Evolutionary conservation across 805 yeast genomes (phyloP), one percentile per base, ranked within the genome.

Genomic region (Hermanozyma aechmeae): DNA sequence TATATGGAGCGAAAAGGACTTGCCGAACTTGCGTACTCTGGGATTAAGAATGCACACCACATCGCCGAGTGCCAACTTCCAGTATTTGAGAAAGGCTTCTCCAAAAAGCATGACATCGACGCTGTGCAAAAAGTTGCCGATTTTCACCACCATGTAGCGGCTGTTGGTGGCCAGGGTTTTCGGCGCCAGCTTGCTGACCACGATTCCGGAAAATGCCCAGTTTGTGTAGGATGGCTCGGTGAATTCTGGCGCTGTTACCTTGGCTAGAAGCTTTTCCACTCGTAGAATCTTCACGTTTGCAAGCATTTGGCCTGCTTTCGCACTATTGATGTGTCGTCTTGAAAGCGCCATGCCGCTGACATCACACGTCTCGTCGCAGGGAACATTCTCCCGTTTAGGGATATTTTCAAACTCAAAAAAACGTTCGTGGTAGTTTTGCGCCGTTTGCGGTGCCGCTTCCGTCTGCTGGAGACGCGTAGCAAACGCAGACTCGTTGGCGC

Each of bases 11-110:
- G 70, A 73, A 46, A 84, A 79, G 0, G 62, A 38, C 12, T 38
- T 39, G 16, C 44, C 48, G 32, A 39, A 48, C 24, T 42, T 45
- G 16, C 38, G 71, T 5, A 85, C 58, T 1, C 56, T 58, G 0
- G 98, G 96, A 45, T 87, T 89, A 29, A 87, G 51, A 1, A 89
- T 46, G 0, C 79, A 80, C 8, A 87, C 52, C 0, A 87, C 53
- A 35, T 81, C 85, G 0, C 97, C 96, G 1, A 74, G 62, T 29
- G 73, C 59, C 3, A 86, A 44, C 38, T 80, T 84, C 76, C 83
- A 83, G 50, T 74, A 80, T 45, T 70, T 72, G 14, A 73, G 71
- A 37, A 78, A 78, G 4, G 85, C 81, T 12, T 64, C 56, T 1
- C 78, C 86, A 46, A 80, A 78, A 3, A 87, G 49, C 32, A 74